Percentiles rank a stretch among this genome's conserved stretches.
Evolutionary conservation across 1,284 basidiomycete species (phyloP).

Genomic region (Entoloma clypeatum): DNA sequence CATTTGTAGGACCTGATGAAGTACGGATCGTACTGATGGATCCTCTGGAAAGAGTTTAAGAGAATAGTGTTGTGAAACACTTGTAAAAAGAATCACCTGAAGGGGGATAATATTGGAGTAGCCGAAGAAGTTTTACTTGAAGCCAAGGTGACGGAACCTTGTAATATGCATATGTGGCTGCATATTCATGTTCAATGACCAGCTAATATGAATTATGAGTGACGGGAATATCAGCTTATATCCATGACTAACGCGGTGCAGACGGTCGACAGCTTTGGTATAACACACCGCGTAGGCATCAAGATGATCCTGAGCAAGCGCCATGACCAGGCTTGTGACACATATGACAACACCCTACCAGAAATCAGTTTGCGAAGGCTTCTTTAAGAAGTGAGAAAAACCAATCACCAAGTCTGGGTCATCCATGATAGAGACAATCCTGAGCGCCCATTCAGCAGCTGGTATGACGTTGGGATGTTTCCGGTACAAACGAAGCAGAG

Average conservation of each 20-base stretch:
- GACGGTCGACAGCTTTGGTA: constrained; percentile 88
- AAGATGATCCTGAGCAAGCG: constrained; percentile 90
- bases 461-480: constrained; percentile 96
- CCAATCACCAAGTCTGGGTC: constrained; percentile 83
- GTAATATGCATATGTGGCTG: constrained; percentile 92
- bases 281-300: constrained; percentile 91
- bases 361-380: constrained; percentile 13
- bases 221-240: background rate
- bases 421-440: constrained; percentile 94
- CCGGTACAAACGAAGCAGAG: constrained; percentile 88
- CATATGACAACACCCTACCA: constrained; percentile 88
- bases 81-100: constrained; percentile 58
- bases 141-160: constrained; percentile 98
- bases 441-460: constrained; percentile 91
- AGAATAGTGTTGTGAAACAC: constrained; percentile 6
- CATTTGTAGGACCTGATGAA: constrained; percentile 85
- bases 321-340: constrained; percentile 91
- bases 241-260: constrained; percentile 60
- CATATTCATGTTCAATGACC: constrained; percentile 87
- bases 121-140: constrained; percentile 90
- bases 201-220: constrained; percentile 49
- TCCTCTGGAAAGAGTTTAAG: constrained; percentile 59
- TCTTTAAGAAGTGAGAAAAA: constrained; percentile 8
- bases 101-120: constrained; percentile 95
- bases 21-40: constrained; percentile 67